Evolutionary conservation across 164 flowering plant species (phyloP), one percentile per base, ranked within the genome.

Genomic region (Magnolia changhungtana): DNA sequence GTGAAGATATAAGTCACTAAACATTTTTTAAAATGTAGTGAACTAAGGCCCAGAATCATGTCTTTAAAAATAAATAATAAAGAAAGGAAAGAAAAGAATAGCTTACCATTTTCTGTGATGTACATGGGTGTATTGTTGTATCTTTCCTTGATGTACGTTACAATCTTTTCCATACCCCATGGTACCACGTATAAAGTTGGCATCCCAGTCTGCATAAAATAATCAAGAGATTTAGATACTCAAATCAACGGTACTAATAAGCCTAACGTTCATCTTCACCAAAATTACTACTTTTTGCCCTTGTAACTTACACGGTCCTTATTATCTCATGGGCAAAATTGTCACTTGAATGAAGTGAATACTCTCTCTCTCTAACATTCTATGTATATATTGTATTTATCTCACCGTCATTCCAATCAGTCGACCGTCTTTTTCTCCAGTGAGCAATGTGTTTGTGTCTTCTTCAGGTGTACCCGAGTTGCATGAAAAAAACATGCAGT

Each of bases 61-160:
- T 27, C 29, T 27, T 27, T 27, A 8, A 21, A 71, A 70, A 10
- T 7, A n/a, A 55, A 55, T 8, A 55, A 55, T 11, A 55, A 37
- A 19, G 21, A 18, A 16, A 1, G 9, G 65, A 3, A 20, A 65
- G 21, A 49, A 18, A 27, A 27, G 29, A 27, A 27, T 27, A 4
- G 63, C 8, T 37, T 27, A 80, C 82, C 82, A 77, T 80, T 80
- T 74, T 80, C 82, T 31, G 82, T 80, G 20, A 80, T 68, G 50
- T 63, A 80, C 67, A 80, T 77, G 3, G 82, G 82, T 18, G 21
- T 64, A 23, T 80, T 80, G 59, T 77, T 63, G 72, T 80, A 80
- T 77, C 73, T 77, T 31, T 68, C 63, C 50, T 74, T 80, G 9
- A 74, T 7, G 69, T 79, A 75, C 37, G 64, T 18, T 9, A 79